A percentile compares a stretch with the other conserved stretches of the same genome.
phyloP scores from a whole-genome alignment of 805 yeast genomes.

The Kodamaea kakaduensis region DNA sequence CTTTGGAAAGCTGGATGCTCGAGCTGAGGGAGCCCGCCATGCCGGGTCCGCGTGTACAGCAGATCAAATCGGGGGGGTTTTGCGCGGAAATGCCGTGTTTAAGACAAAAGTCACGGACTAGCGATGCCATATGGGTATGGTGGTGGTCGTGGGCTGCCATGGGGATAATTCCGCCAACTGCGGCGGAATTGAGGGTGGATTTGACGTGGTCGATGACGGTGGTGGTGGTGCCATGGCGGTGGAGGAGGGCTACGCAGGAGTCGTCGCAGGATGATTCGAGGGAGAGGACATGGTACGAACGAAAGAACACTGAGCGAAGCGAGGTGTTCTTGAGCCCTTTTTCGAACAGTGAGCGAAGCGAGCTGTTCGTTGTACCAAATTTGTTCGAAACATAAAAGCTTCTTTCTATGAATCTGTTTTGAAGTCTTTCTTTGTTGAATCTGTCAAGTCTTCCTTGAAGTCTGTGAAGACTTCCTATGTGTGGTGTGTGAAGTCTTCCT shows the following conservation, averaged over 20 bases:
- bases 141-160: constrained; percentile 81
- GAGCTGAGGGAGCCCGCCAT: constrained; percentile 86
- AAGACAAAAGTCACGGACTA: constrained; percentile 45
- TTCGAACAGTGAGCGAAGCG: too few species aligned
- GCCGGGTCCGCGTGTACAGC: constrained; percentile 96
- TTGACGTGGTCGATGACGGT: constrained; percentile 55
- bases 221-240: constrained; percentile 45
- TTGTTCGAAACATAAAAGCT: too few species aligned
- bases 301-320: too few species aligned
- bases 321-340: too few species aligned
- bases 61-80: constrained; percentile 63
- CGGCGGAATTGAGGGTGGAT: constrained; percentile 59
- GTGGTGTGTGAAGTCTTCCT: too few species aligned
- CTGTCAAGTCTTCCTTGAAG: too few species aligned
- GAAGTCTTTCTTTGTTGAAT: too few species aligned
- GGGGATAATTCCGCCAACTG: constrained; percentile 84
- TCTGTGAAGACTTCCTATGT: too few species aligned
- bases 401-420: too few species aligned
- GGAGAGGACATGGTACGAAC: constrained; percentile 64
- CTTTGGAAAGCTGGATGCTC: constrained; percentile 82
- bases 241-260: constrained; percentile 78
- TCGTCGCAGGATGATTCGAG: constrained; percentile 96
- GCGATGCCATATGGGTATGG: constrained; percentile 49
- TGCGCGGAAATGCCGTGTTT: constrained; percentile 26
- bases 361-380: too few species aligned